Base-by-base conservation (phyloP, 2,329 filamentous ascomycete species). In the Aspergillus pseudoviridinutans region DNA sequence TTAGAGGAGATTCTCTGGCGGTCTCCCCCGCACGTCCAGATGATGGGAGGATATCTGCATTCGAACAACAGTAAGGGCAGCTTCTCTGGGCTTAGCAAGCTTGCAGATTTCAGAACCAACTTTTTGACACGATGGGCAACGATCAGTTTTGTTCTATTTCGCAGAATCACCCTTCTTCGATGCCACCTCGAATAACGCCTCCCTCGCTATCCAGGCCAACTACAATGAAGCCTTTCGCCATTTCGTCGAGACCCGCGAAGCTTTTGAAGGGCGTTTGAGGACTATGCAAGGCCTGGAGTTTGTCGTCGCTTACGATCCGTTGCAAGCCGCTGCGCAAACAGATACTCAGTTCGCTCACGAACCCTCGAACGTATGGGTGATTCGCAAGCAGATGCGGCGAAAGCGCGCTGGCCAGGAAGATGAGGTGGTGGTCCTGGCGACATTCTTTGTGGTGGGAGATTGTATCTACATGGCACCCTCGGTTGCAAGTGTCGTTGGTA, bases 151-250 rank as follows among this genome's bases (percentile, higher is more conserved):
- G 55, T 84, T 82, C 66, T 87, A 87, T 71, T 86, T 88, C 68
- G 78, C 78, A 56, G 78, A 82, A 63, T 85, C 83, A 1, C 83
- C 83, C n/a, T 87, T 86, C 76, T 87, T 85, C 70, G 85, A 87
- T 60, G 72, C 75, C 25, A 80, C 78, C 14, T 84, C 81, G 59
- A 86, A 86, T 70, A 87, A 87, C 71, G 80, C 81, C 60, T 77
- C 83, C 9, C 73, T 84, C 51, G 73, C 81, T 61, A 76, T 77
- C 25, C 83, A 86, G 66, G 76, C 79, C 12, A 77, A 73, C 58
- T 76, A 75, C 61, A 79, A 83, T 58, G 75, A 78, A 59, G 72
- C 76, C 44, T 75, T 80, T 58, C 78, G 78, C 56, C 73, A 79
- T 51, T 75, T 82, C 46, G 75, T 84, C 56, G 77, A 80, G 59